Conservation (phyloP, 176 grass and related monocot species). For the Oryza australiensis region DNA sequence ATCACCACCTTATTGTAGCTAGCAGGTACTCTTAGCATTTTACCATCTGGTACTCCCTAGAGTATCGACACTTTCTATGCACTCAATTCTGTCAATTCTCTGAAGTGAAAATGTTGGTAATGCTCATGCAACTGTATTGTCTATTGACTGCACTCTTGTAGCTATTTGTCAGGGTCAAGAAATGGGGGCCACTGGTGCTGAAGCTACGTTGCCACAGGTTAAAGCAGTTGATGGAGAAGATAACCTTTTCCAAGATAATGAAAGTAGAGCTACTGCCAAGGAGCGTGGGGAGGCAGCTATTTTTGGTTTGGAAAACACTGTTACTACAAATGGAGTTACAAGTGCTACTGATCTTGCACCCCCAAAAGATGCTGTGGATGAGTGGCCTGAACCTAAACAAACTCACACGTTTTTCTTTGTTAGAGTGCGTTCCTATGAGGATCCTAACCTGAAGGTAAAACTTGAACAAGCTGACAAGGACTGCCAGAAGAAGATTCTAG, state of each 20-base stretch:
- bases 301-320: conserved; percentile 55
- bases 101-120: neutral
- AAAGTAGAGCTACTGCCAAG: conserved; percentile 62
- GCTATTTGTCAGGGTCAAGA: conserved; percentile 50
- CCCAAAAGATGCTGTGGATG: conserved; percentile 75
- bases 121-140: neutral
- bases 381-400: conserved; percentile 85
- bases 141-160: conserved; percentile 1
- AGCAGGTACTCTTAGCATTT: neutral
- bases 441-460: conserved; percentile 83
- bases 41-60: neutral
- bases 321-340: conserved; percentile 39
- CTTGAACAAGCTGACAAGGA: conserved; percentile 82
- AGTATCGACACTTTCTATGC: neutral
- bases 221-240: conserved; percentile 60
- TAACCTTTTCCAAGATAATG: conserved; percentile 57
- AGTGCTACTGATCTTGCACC: conserved; percentile 43
- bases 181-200: conserved; percentile 70
- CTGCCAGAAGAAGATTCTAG: conserved; percentile 73
- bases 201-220: conserved; percentile 54
- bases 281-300: conserved; percentile 53
- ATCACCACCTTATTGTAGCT: neutral
- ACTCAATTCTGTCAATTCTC: neutral
- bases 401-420: conserved; percentile 65
- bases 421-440: conserved; percentile 71